These are phyloP conservation scores for Tremella yokohamensis DNA, from an alignment of 768 basidiomycete genomes.

Conservation along the genomic window DNA sequence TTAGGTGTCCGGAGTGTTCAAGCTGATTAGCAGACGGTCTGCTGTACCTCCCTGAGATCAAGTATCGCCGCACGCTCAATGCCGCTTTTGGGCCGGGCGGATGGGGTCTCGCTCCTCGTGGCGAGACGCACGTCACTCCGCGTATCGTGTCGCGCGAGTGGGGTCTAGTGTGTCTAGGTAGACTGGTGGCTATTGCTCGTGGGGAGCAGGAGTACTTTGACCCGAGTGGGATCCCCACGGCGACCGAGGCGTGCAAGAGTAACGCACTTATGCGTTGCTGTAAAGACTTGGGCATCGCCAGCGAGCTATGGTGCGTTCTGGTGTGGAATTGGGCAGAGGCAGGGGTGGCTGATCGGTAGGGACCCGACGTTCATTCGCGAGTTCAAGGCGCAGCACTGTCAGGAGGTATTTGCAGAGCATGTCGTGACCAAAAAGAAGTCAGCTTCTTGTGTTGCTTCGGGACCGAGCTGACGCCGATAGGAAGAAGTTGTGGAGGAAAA, in stretches of 20 bases:
- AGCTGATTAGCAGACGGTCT: conserved; percentile 66
- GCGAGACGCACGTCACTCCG: conserved; percentile 83
- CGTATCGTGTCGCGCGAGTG: conserved; percentile 89
- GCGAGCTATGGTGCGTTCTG: conserved; percentile 79
- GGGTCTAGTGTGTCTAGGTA: conserved; percentile 88
- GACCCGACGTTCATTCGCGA: conserved; percentile 92
- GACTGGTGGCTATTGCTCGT: conserved; percentile 81
- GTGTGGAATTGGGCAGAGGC: neutral
- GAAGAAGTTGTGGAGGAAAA: conserved; percentile 63
- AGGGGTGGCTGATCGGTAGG: conserved; percentile 52
- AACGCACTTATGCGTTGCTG: conserved; percentile 97
- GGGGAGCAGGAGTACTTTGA: conserved; percentile 98
- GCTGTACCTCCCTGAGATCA: conserved; percentile 93
- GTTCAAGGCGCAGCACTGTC: conserved; percentile 78
- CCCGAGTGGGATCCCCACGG: conserved; percentile 81
- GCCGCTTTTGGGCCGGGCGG: conserved; percentile 92
- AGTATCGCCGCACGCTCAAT: conserved; percentile 87
- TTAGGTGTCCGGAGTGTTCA: neutral
- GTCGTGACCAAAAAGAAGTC: conserved; percentile 84
- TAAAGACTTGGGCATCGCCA: conserved; percentile 92
- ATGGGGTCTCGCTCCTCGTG: conserved; percentile 92
- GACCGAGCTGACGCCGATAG: conserved; percentile 53
- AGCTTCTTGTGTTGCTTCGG: conserved; percentile 45
- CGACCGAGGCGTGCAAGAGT: conserved; percentile 90
- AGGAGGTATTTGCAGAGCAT: conserved; percentile 84